Conservation (phyloP, 2,329 filamentous ascomycete genomes). For the Beauveria rudraprayagi region DNA sequence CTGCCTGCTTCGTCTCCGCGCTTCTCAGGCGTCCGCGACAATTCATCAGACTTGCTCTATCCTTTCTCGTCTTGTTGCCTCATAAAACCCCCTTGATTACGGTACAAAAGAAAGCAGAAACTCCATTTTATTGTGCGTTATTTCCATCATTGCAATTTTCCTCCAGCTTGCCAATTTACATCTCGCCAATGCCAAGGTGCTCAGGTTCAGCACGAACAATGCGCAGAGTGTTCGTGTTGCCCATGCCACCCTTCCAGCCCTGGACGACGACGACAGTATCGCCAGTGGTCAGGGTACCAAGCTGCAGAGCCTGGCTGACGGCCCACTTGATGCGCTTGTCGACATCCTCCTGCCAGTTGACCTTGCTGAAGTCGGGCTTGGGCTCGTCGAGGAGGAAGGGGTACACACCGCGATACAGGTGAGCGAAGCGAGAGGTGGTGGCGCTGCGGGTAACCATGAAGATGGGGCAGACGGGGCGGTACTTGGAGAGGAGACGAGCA, state of each 20-base stretch:
- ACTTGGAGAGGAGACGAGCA: slow-evolving; percentile 93
- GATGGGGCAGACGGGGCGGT: slow-evolving; percentile 96
- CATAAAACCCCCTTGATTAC: neutral
- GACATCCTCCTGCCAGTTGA: slow-evolving; percentile 98
- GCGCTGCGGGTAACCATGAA: slow-evolving; percentile 95
- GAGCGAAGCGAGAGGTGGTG: slow-evolving; percentile 77
- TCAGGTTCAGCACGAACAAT: slow-evolving; percentile 54
- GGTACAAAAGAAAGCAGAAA: slow-evolving; percentile 9
- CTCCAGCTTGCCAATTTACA: slow-evolving; percentile 9
- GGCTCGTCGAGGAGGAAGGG: slow-evolving; percentile 89
- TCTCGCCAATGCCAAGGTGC: slow-evolving; percentile 48
- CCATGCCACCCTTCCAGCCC: slow-evolving; percentile 87
- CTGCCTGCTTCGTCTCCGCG: neutral
- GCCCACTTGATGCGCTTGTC: slow-evolving; percentile 97
- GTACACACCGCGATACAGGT: slow-evolving; percentile 96
- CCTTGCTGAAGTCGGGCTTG: slow-evolving; percentile 89
- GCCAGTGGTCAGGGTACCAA: slow-evolving; percentile 64
- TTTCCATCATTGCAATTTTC: neutral
- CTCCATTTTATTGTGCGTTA: neutral
- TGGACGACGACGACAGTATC: slow-evolving; percentile 78
- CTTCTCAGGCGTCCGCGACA: neutral
- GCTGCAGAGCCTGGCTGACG: slow-evolving; percentile 75
- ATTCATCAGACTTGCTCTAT: neutral
- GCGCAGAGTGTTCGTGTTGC: slow-evolving; percentile 76
- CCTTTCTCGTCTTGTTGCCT: neutral